Percentiles rank a stretch among this genome's conserved stretches.
Evolutionary conservation across 257 asterid species (phyloP).

Genomic region (Buddleja alternifolia): DNA sequence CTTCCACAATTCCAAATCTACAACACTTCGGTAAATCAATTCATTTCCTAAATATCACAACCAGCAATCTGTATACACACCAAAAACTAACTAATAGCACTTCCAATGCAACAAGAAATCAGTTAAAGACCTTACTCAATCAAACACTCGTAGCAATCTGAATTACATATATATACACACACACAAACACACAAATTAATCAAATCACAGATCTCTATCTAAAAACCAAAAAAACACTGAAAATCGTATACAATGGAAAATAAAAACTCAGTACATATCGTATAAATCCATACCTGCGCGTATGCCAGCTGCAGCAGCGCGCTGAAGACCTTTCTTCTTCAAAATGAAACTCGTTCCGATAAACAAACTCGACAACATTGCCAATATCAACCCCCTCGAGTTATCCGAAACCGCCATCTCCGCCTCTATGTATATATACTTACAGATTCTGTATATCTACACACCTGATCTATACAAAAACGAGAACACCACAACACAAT

Average conservation of each 20-base stretch:
- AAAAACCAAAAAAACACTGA: not conserved
- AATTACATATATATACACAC: not conserved
- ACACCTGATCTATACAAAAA: constrained; percentile 14
- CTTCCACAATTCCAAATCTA: constrained; percentile 21
- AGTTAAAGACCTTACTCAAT: constrained; percentile 5
- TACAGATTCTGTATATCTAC: not conserved
- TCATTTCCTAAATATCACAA: not conserved
- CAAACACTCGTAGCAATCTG: not conserved
- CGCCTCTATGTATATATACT: not conserved
- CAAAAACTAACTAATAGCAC: constrained; percentile 5
- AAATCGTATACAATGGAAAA: not conserved
- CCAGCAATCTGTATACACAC: constrained; percentile 1
- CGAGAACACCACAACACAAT: not conserved
- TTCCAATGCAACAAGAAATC: not conserved
- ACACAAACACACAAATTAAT: not conserved
- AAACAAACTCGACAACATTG: constrained; percentile 87
- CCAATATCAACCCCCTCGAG: constrained; percentile 71
- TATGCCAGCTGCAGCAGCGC: constrained; percentile 83
- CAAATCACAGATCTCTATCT: not conserved
- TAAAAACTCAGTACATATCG: not conserved
- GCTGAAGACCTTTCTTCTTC: constrained; percentile 91
- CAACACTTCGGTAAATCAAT: not conserved
- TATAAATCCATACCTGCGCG: constrained; percentile 43
- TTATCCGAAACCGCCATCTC: constrained; percentile 67
- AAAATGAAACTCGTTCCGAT: constrained; percentile 85